A percentile compares a stretch with the other conserved stretches of the same genome.
Evolutionary conservation across 2,329 filamentous ascomycete species (phyloP).

Genomic region (Diaporthe sp.): DNA sequence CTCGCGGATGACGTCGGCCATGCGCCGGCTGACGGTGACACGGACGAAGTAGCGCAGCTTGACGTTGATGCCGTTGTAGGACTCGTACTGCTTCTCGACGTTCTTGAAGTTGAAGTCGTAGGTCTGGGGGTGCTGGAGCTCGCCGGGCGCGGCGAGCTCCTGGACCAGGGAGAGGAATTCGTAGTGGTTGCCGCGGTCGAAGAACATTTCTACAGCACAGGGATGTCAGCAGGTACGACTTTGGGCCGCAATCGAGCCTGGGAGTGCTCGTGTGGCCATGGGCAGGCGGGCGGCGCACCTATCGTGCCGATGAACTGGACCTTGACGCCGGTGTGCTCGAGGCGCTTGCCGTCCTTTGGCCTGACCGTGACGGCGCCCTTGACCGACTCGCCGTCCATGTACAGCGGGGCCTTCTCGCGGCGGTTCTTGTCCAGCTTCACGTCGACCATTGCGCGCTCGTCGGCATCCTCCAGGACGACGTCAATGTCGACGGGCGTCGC

Average conservation of each 20-base stretch:
- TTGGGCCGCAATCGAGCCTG: neutral
- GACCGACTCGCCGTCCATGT: constrained; percentile 98
- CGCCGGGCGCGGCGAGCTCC: constrained; percentile 95
- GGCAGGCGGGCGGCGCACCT: constrained; percentile 66
- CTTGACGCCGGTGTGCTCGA: constrained; percentile 99
- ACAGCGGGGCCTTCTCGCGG: constrained; percentile 95
- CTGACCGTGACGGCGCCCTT: constrained; percentile 95
- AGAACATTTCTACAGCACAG: constrained; percentile 92
- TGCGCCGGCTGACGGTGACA: constrained; percentile 94
- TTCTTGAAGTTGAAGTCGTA: constrained; percentile 99
- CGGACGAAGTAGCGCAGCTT: constrained; percentile 98
- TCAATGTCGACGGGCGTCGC: constrained; percentile 99
- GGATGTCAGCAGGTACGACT: neutral
- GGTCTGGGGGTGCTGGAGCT: constrained; percentile 98
- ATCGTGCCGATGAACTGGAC: constrained; percentile 99
- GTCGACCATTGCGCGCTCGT: constrained; percentile 95
- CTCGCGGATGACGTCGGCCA: constrained; percentile 98
- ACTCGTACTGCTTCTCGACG: constrained; percentile 99
- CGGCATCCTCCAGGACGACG: constrained; percentile 94
- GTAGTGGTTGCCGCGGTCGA: constrained; percentile 98
- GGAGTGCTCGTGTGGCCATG: neutral
- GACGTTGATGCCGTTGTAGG: constrained; percentile 99
- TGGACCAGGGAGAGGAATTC: constrained; percentile 98
- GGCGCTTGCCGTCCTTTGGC: constrained; percentile 96
- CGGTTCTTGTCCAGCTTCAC: constrained; percentile 99